Evolutionary conservation across 148 eudicot species (phyloP).

Genomic region (Rhododendron molle): DNA sequence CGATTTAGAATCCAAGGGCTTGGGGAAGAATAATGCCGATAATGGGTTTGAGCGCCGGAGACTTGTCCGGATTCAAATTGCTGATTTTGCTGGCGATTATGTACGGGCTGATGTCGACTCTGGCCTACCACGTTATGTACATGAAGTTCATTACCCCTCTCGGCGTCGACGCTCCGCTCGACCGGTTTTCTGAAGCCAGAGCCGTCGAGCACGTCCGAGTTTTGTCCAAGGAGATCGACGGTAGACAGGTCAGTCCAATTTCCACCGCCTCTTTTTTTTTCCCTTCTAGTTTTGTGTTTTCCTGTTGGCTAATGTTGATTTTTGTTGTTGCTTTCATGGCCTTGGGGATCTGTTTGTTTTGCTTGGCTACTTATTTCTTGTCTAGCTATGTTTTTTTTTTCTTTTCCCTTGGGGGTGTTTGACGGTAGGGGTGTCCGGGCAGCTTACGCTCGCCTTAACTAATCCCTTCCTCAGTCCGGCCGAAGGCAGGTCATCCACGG

Average conservation of each 20-base stretch:
- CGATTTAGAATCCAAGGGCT: background rate
- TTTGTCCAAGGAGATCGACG: conserved; percentile 64
- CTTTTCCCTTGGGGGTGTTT: too few relatives aligned
- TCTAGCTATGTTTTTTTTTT: too few relatives aligned
- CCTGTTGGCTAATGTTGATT: background rate
- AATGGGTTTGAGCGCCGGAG: conserved; percentile 37
- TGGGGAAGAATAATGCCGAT: conserved; percentile 37
- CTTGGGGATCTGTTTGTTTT: background rate
- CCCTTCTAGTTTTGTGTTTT: background rate
- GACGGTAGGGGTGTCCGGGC: too few relatives aligned
- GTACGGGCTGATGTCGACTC: conserved; percentile 54
- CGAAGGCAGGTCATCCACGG: too few relatives aligned
- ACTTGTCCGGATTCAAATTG: conserved; percentile 49
- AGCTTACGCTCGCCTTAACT: too few relatives aligned
- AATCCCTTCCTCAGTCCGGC: too few relatives aligned
- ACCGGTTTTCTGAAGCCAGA: conserved; percentile 77
- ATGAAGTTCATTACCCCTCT: conserved; percentile 70
- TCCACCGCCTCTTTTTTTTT: background rate
- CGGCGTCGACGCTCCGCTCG: conserved; percentile 59
- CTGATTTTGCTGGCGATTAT: conserved; percentile 39
- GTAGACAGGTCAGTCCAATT: conserved; percentile 59
- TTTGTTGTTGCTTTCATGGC: background rate
- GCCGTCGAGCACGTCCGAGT: conserved; percentile 81
- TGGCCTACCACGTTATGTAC: conserved; percentile 59
- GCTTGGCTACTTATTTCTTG: background rate